Percentiles rank a stretch among this genome's conserved stretches.
phyloP scores from a whole-genome alignment of 257 asterid species.

The Mentha longifolia region DNA sequence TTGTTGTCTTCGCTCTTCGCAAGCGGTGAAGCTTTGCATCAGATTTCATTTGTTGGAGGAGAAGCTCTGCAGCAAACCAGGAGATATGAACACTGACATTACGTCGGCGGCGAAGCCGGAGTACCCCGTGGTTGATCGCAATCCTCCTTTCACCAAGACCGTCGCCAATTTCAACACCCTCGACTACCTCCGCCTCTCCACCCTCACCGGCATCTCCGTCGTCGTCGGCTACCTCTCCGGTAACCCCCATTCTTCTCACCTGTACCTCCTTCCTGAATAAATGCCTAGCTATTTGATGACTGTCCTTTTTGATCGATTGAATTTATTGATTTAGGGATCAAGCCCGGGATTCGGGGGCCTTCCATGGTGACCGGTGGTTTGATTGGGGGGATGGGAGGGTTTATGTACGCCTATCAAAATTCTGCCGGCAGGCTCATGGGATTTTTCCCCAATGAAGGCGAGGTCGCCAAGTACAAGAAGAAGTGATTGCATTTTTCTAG shows the following conservation, averaged over 20 bases:
- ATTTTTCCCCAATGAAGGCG: constrained; percentile 93
- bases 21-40: constrained; percentile 12
- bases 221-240: constrained; percentile 98
- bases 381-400: constrained; percentile 95
- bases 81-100: constrained; percentile 77
- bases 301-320: not conserved
- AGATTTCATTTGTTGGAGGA: not conserved
- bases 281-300: constrained; percentile 6
- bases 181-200: constrained; percentile 87
- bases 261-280: not conserved
- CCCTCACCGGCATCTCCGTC: constrained; percentile 87
- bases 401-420: constrained; percentile 97
- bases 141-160: constrained; percentile 86
- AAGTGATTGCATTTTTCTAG: constrained; percentile 42
- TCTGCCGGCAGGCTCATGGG: constrained; percentile 99
- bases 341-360: constrained; percentile 95
- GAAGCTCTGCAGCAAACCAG: constrained; percentile 14
- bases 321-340: constrained; percentile 56
- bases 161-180: constrained; percentile 84
- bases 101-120: constrained; percentile 93
- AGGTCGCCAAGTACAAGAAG: constrained; percentile 89
- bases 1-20: not conserved
- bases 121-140: constrained; percentile 89
- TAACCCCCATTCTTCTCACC: constrained; percentile 19
- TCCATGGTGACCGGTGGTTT: constrained; percentile 98